Conservation (phyloP, 225 moss, liverwort and hornwort genomes). For the Pleurozium schreberi region DNA sequence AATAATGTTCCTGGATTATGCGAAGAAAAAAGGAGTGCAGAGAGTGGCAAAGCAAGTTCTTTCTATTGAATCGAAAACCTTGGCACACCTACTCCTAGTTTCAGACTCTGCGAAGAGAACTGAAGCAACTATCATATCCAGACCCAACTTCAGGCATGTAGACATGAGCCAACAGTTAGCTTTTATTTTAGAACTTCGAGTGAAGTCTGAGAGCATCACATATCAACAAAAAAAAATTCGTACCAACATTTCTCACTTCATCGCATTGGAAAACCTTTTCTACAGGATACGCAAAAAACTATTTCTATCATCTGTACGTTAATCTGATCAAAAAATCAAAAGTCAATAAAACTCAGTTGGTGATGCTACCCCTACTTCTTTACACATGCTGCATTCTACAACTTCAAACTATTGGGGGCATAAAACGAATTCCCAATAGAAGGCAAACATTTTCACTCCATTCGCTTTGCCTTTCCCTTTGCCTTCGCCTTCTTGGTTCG, state of each 20-base stretch:
- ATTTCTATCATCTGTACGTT: background rate
- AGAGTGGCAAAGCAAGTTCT: background rate
- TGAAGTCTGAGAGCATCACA: background rate
- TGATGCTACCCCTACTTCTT: background rate
- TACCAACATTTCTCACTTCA: background rate
- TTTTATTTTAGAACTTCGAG: background rate
- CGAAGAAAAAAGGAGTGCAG: no score
- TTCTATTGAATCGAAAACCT: background rate
- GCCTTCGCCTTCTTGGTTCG: constrained; percentile 27
- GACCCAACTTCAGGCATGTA: background rate
- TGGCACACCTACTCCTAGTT: background rate
- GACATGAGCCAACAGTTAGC: background rate
- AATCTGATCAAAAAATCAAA: background rate
- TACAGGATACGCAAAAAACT: background rate
- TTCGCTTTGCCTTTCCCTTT: constrained; percentile 38
- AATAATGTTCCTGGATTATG: no score
- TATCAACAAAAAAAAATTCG: background rate
- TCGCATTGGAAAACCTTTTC: background rate
- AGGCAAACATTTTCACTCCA: background rate
- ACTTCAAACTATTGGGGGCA: background rate
- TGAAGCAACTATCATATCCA: background rate
- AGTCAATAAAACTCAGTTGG: background rate
- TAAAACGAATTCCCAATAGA: background rate
- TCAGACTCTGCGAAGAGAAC: background rate
- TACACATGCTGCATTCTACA: background rate